phyloP scores from a whole-genome alignment of 2,329 filamentous ascomycete genomes.

The Alternaria incomplexa region DNA sequence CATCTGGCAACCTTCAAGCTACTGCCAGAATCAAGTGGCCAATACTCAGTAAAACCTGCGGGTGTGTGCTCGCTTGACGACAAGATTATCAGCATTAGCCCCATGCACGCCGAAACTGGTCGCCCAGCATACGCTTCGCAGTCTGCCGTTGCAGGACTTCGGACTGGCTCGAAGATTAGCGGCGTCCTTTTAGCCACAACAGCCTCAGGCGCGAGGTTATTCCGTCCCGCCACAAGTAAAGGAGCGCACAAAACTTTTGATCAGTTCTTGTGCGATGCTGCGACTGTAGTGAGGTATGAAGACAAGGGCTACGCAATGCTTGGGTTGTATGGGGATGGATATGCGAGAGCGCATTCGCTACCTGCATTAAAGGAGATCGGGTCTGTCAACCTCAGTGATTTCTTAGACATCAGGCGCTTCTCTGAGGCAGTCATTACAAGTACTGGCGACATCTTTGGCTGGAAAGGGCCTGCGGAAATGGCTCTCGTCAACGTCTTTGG shows the following conservation, averaged over 20 bases:
- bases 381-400: conserved; percentile 65
- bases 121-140: conserved; percentile 78
- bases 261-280: conserved; percentile 79
- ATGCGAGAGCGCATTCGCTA: conserved; percentile 81
- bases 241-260: conserved; percentile 94
- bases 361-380: conserved; percentile 86
- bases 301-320: conserved; percentile 79
- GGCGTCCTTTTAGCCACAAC: conserved; percentile 83
- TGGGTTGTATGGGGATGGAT: conserved; percentile 83
- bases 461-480: conserved; percentile 87
- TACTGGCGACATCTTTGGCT: conserved; percentile 83
- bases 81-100: conserved; percentile 74
- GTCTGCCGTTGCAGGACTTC: conserved; percentile 73
- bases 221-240: conserved; percentile 82
- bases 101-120: conserved; percentile 80
- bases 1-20: conserved; percentile 90
- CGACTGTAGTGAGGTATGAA: conserved; percentile 76
- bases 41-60: conserved; percentile 74
- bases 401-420: conserved; percentile 76
- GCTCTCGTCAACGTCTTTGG: conserved; percentile 87
- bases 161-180: conserved; percentile 74
- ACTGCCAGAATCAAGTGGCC: conserved; percentile 70
- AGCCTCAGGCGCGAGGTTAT: conserved; percentile 77
- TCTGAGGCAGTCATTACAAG: conserved; percentile 72
- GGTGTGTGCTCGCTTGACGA: conserved; percentile 72